Base-by-base conservation (phyloP, 2,329 filamentous ascomycete genomes). In the Calcarisporium arbuscula region DNA sequence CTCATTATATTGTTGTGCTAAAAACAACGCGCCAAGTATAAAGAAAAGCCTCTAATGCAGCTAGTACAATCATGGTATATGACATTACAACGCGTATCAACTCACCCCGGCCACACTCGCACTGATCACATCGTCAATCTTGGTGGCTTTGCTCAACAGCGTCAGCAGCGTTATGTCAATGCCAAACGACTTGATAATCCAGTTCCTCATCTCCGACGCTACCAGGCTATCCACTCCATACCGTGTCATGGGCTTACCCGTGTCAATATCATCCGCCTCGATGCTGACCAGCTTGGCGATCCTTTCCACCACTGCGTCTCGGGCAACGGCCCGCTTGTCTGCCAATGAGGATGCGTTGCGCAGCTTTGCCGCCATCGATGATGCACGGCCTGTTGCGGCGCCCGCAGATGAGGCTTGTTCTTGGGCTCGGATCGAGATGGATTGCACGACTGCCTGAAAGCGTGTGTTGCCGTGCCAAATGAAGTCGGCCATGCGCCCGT, bases 161-260 rank as follows among this genome's bases (percentile, higher is more conserved):
- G 60, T 47, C 46, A 61, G 57, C 35, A 63, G 61, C 2, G 58
- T 57, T 20, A 62, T 47, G 38, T 67, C 60, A 2, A 63, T 44
- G 12, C 52, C 45, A 22, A 50, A 56, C 40, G 59, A 56, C 27
- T 50, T 54, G 47, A 58, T 60, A 14, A 61, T 42, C 53, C 58
- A 58, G 19, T 49, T 58, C 16, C 57, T 45, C 26, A 62, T 33
- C 46, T 62, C 58, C 2, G 55, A 51, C 2, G 54, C 57, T 14
- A 60, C 49, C 58, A 62, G 60, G 41, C 50, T 54, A 40, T 62
- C 59, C 2, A 61, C 32, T 2, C 58, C 58, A 32, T 60, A 57
- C n/a, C n/a, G n/a, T n/a, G n/a, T n/a, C n/a, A n/a, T n/a, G n/a
- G n/a, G n/a, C n/a, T n/a, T n/a, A n/a, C n/a, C n/a, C 14, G 34